phyloP scores from a whole-genome alignment of 352 stramenopile genomes.

The Globisporangium lucens region DNA sequence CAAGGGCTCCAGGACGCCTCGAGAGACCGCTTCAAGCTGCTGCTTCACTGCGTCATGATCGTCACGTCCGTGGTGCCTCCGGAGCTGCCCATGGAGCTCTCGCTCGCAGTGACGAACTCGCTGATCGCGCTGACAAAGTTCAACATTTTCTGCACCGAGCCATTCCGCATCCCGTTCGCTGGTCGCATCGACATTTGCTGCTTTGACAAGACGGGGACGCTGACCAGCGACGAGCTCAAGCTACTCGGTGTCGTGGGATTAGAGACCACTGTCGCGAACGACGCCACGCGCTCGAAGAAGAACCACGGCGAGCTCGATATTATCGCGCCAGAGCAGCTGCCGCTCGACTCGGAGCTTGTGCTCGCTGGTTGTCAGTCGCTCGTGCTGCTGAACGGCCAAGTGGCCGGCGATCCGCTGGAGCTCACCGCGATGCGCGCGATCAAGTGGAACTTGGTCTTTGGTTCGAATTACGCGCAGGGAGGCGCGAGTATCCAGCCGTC shows the following conservation, averaged over 20 bases:
- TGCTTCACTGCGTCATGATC: conserved; percentile 95
- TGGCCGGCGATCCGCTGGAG: conserved; percentile 94
- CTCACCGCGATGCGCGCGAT: conserved; percentile 88
- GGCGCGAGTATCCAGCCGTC: conserved; percentile 24
- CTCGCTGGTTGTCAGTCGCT: conserved; percentile 91
- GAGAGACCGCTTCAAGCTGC: conserved; percentile 87
- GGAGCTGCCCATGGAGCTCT: conserved; percentile 94
- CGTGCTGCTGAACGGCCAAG: conserved; percentile 77
- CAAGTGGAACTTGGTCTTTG: conserved; percentile 35
- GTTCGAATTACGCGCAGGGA: conserved; percentile 13
- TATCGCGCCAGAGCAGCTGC: conserved; percentile 29
- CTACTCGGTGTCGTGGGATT: conserved; percentile 39
- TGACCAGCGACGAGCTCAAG: conserved; percentile 92
- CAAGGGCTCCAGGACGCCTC: conserved; percentile 39
- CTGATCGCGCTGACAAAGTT: conserved; percentile 85
- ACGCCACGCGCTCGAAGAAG: not conserved
- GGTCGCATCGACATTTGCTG: conserved; percentile 90
- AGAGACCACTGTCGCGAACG: not conserved
- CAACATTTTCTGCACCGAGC: conserved; percentile 93
- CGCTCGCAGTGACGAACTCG: conserved; percentile 92
- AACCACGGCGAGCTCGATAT: conserved; percentile 27
- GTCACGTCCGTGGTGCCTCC: conserved; percentile 94
- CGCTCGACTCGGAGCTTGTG: conserved; percentile 36
- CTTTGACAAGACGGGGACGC: conserved; percentile 96
- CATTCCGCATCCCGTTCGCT: conserved; percentile 92